Conservation (phyloP, 202 grass and related monocot genomes). For the Schoenoplectus triqueter region DNA sequence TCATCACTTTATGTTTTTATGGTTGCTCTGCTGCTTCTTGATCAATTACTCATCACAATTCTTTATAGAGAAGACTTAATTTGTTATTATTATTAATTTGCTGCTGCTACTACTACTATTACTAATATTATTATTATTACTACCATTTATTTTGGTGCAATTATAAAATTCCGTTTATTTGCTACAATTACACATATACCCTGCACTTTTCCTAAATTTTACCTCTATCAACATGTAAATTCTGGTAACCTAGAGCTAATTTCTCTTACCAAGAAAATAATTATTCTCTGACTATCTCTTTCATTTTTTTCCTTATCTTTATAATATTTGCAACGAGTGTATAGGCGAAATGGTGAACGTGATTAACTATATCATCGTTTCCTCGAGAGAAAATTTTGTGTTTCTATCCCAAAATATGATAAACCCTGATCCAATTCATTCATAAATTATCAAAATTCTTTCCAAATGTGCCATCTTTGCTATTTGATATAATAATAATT, state of each 20-base stretch:
- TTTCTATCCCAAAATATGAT: conserved; percentile 15
- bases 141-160: not conserved
- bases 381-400: not conserved
- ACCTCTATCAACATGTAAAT: conserved; percentile 2
- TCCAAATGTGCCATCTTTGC: not conserved
- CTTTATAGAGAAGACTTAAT: too few relatives aligned
- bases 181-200: not conserved
- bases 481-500: conserved; percentile 7
- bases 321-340: not conserved
- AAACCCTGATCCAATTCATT: not conserved
- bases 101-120: too few relatives aligned
- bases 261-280: not conserved
- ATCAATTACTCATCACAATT: too few relatives aligned
- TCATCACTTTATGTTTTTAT: not conserved
- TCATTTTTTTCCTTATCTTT: not conserved
- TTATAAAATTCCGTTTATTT: not conserved
- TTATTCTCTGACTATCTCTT: not conserved
- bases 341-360: not conserved
- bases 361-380: not conserved
- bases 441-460: not conserved
- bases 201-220: not conserved
- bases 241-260: not conserved
- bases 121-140: not conserved
- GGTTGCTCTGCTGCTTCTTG: too few relatives aligned
- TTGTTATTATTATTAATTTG: too few relatives aligned